A percentile compares a stretch with the other conserved stretches of the same genome.
Evolutionary conservation across 208 protist species (phyloP).

Genomic region (Trypanosoma grayi): DNA sequence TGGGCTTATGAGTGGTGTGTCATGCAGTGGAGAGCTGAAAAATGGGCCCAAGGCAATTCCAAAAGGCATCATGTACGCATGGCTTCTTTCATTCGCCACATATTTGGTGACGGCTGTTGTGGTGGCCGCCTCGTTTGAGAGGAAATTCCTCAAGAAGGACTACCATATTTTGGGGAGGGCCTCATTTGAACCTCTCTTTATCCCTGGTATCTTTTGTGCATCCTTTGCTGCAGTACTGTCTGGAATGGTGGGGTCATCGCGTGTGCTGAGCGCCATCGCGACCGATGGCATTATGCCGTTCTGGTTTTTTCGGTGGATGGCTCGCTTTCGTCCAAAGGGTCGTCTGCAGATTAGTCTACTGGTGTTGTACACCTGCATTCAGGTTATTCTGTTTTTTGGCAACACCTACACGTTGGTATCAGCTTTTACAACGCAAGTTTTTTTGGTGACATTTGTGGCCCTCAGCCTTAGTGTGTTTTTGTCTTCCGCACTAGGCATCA

Average conservation of each 20-base stretch:
- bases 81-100: slow-evolving; percentile 29
- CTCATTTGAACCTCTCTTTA: slow-evolving; percentile 14
- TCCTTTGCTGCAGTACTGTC: slow-evolving; percentile 26
- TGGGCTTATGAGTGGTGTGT: slow-evolving; percentile 83
- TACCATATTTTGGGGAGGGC: slow-evolving; percentile 20
- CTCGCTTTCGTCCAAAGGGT: slow-evolving; percentile 5
- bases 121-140: slow-evolving; percentile 30
- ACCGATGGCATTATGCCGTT: slow-evolving; percentile 47
- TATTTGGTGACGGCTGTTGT: slow-evolving; percentile 38
- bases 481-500: slow-evolving; percentile 8
- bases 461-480: slow-evolving; percentile 46
- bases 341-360: slow-evolving; percentile 28
- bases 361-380: slow-evolving; percentile 40
- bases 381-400: slow-evolving; percentile 21
- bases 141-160: slow-evolving; percentile 25
- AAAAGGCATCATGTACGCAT: slow-evolving; percentile 44
- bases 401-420: slow-evolving; percentile 42
- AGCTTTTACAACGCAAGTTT: slow-evolving; percentile 47
- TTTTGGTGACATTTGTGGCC: slow-evolving; percentile 45
- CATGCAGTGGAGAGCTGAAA: slow-evolving; percentile 52
- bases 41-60: slow-evolving; percentile 58
- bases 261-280: slow-evolving; percentile 43
- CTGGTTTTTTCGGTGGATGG: slow-evolving; percentile 12
- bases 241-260: slow-evolving; percentile 37
- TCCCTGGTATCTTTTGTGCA: slow-evolving; percentile 27